Evolutionary conservation across 1,139 yeast species (phyloP).

Genomic region (Candida sp.): DNA sequence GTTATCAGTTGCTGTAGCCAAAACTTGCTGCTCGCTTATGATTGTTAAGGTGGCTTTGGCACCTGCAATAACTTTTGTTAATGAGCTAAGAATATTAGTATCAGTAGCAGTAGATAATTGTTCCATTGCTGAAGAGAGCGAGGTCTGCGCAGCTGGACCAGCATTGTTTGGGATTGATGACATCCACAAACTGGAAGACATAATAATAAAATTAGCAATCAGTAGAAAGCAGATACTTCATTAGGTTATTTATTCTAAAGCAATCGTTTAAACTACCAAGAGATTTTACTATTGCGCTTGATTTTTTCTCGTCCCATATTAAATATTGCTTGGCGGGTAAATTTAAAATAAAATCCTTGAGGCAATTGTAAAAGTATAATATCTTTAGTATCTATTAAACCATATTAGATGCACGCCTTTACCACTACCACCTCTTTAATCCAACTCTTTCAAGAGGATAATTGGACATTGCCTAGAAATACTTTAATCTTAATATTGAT

Average conservation of each 20-base stretch:
- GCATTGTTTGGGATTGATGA: constrained; percentile 3
- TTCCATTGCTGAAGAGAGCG: constrained; percentile 30
- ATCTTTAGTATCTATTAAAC: too few relatives aligned
- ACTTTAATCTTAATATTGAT: too few relatives aligned
- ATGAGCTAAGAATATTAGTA: constrained; percentile 10
- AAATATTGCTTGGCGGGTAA: background rate
- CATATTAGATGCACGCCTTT: too few relatives aligned
- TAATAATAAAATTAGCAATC: background rate
- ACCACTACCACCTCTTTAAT: too few relatives aligned
- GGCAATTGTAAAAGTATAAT: too few relatives aligned
- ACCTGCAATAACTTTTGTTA: constrained; percentile 24
- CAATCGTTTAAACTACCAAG: background rate
- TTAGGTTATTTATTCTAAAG: background rate
- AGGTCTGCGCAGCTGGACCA: constrained; percentile 36
- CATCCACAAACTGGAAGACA: background rate
- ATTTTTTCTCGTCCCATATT: background rate
- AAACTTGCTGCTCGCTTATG: constrained; percentile 27
- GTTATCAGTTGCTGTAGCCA: constrained; percentile 37
- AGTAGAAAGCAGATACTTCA: background rate
- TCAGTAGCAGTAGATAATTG: constrained; percentile 28
- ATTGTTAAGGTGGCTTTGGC: constrained; percentile 37
- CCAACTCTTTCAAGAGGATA: too few relatives aligned
- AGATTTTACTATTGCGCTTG: background rate
- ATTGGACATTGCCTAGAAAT: too few relatives aligned
- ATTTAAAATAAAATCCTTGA: too few relatives aligned